These are phyloP conservation scores for Tetrahymena elliotti DNA, from an alignment of 73 alveolate species.

Conservation along the genomic window DNA sequence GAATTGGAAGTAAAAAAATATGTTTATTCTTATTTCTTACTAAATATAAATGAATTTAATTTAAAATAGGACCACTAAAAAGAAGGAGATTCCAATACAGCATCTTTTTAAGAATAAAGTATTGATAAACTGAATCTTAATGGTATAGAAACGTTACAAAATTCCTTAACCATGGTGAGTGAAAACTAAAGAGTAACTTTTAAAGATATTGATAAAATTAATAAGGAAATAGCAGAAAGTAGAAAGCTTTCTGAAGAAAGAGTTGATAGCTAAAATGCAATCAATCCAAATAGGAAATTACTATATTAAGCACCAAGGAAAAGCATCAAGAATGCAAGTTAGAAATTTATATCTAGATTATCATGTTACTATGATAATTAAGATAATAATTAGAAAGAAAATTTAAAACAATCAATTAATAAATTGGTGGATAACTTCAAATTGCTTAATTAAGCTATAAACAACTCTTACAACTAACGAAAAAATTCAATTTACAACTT, in stretches of 20 bases:
- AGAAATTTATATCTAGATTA: neutral
- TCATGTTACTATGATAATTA: neutral
- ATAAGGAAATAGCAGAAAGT: neutral
- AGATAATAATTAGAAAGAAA: neutral
- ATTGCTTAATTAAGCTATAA: neutral
- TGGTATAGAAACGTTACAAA: neutral
- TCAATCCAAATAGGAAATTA: neutral
- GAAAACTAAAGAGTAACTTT: neutral
- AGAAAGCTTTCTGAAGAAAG: neutral
- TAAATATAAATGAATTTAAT: too few species aligned
- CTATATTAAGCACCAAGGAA: neutral
- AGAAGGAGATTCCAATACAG: neutral
- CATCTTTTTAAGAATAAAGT: neutral
- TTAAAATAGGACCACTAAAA: neutral
- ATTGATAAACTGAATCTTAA: neutral
- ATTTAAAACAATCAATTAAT: too few species aligned
- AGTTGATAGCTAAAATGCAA: neutral
- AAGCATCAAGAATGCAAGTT: neutral
- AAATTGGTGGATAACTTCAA: neutral
- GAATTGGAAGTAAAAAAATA: neutral
- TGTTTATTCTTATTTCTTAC: too few species aligned
- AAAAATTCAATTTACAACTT: neutral
- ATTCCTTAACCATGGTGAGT: neutral
- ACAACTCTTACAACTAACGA: neutral
- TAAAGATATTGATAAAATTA: neutral